Evolutionary conservation across 139 green algal species (phyloP).

Genomic region (Desmodesmus armatus): DNA sequence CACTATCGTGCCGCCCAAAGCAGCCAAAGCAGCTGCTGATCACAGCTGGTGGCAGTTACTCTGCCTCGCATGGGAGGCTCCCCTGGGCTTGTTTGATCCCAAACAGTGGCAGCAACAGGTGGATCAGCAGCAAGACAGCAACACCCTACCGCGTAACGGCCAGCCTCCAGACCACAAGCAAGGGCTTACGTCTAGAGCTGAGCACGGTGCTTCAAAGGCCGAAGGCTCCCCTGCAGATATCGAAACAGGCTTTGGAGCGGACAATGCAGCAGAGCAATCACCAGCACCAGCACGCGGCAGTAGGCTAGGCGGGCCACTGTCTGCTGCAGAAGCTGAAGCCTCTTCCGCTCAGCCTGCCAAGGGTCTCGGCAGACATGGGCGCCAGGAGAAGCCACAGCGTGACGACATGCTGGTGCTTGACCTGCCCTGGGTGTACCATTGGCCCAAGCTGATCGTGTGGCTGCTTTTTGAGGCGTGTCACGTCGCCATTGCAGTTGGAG

Average conservation of each 20-base stretch:
- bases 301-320: not conserved
- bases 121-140: not conserved
- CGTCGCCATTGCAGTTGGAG: not conserved
- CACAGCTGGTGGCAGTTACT: not conserved
- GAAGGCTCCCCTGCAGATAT: too few species aligned
- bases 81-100: not conserved
- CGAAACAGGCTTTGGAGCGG: too few species aligned
- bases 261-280: not conserved
- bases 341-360: not conserved
- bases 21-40: slow-evolving; percentile 6
- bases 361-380: not conserved
- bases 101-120: not conserved
- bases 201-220: too few species aligned
- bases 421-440: slow-evolving; percentile 21
- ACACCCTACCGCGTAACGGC: not conserved
- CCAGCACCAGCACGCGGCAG: slow-evolving; percentile 9
- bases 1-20: slow-evolving; percentile 23
- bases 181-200: too few species aligned
- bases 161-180: not conserved
- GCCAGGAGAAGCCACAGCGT: not conserved
- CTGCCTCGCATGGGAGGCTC: not conserved
- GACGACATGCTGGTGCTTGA: slow-evolving; percentile 38
- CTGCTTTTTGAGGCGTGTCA: slow-evolving; percentile 17
- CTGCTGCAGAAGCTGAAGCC: not conserved
- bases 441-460: slow-evolving; percentile 28